Conservation (phyloP, 768 basidiomycete genomes). For the Serendipita sp. region DNA sequence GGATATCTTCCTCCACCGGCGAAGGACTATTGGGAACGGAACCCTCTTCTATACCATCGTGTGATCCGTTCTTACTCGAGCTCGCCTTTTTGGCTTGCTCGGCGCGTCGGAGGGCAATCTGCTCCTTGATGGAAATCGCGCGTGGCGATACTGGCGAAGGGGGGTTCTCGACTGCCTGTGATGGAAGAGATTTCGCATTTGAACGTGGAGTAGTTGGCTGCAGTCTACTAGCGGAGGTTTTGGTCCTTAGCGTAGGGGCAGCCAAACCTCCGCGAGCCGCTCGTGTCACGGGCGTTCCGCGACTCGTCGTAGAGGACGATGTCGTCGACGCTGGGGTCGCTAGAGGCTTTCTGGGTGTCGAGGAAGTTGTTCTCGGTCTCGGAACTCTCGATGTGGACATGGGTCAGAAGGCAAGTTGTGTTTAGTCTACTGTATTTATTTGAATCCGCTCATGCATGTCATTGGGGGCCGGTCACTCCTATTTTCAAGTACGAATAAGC, state of each 20-base stretch:
- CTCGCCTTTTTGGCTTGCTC: slow-evolving; percentile 49
- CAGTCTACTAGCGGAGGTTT: neutral
- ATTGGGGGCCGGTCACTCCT: too few species aligned
- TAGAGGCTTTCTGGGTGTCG: neutral
- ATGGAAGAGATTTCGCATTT: slow-evolving; percentile 3
- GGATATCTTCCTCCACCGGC: slow-evolving; percentile 32
- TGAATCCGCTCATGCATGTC: too few species aligned
- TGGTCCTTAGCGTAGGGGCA: slow-evolving; percentile 1
- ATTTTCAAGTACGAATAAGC: too few species aligned
- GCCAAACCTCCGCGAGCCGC: slow-evolving; percentile 9
- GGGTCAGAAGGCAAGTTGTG: too few species aligned
- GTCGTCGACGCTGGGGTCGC: slow-evolving; percentile 2
- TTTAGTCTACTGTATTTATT: too few species aligned
- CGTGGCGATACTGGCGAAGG: slow-evolving; percentile 11
- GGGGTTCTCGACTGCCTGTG: neutral
- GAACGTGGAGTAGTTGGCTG: neutral
- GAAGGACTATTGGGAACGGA: slow-evolving; percentile 20
- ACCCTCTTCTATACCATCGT: slow-evolving; percentile 35
- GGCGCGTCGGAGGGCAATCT: slow-evolving; percentile 63
- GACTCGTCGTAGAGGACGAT: slow-evolving; percentile 2
- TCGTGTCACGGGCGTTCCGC: neutral
- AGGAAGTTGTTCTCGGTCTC: slow-evolving; percentile 5
- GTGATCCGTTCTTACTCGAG: slow-evolving; percentile 21
- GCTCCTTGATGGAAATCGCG: slow-evolving; percentile 48
- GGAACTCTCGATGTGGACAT: slow-evolving; percentile 5